A percentile compares a stretch with the other conserved stretches of the same genome.
These are phyloP conservation scores for Pleurotus ostreatus DNA, from an alignment of 768 basidiomycete genomes.

Conservation along the genomic window DNA sequence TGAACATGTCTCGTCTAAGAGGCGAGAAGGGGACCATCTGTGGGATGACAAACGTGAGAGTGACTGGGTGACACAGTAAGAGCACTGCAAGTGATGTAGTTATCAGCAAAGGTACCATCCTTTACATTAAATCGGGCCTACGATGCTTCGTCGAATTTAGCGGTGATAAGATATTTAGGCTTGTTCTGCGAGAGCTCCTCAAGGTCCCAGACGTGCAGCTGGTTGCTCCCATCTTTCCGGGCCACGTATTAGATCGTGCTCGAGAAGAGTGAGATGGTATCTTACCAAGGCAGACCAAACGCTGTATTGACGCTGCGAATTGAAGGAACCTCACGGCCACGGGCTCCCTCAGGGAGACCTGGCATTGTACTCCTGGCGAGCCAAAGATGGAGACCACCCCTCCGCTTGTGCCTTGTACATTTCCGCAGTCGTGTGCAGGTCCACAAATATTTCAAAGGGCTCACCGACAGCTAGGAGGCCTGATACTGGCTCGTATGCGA, in stretches of 20 bases:
- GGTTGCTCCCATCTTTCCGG: constrained; percentile 45
- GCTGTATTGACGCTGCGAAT: constrained; percentile 51
- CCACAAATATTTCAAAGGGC: constrained; percentile 8
- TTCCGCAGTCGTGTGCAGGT: constrained; percentile 2
- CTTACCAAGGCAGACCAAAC: constrained; percentile 62
- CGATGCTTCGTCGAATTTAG: constrained; percentile 47
- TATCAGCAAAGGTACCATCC: not conserved
- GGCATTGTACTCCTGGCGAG: constrained; percentile 56
- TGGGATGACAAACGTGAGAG: constrained; percentile 53
- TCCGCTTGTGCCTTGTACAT: constrained; percentile 49
- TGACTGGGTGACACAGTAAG: constrained; percentile 65
- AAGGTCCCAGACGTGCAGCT: constrained; percentile 61
- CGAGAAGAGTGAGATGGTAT: not conserved
- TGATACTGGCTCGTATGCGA: constrained; percentile 57
- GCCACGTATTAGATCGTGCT: too few relatives aligned
- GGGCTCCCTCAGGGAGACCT: constrained; percentile 41
- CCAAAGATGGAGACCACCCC: constrained; percentile 69
- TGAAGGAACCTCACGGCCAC: constrained; percentile 54
- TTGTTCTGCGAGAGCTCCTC: constrained; percentile 32
- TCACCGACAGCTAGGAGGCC: constrained; percentile 61
- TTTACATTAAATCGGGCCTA: constrained; percentile 13
- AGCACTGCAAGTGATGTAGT: constrained; percentile 33
- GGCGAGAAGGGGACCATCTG: not conserved
- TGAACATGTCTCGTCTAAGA: constrained; percentile 16
- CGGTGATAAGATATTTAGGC: constrained; percentile 48